Evolutionary conservation across 768 basidiomycete genomes (phyloP).

Genomic region (Hebeloma cylindrosporum): DNA sequence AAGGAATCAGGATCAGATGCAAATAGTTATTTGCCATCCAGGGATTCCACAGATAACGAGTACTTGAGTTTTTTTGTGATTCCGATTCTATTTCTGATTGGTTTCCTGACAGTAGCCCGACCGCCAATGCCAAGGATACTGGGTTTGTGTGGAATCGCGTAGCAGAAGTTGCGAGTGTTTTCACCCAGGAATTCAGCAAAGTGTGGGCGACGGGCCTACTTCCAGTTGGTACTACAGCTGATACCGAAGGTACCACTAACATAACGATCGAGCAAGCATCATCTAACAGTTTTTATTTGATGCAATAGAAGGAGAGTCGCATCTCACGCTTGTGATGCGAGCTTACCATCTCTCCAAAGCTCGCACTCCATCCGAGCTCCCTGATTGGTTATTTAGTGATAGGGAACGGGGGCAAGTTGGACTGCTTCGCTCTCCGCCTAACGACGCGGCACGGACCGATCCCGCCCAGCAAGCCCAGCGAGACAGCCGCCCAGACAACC

Average conservation of each 20-base stretch:
- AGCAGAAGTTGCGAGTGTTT: conserved; percentile 48
- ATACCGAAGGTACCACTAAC: conserved; percentile 11
- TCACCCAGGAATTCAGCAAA: conserved; percentile 58
- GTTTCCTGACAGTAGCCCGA: no score
- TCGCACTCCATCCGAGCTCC: conserved; percentile 54
- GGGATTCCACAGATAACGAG: background rate
- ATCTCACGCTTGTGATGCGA: conserved; percentile 64
- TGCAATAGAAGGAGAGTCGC: conserved; percentile 54
- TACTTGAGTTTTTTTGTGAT: background rate
- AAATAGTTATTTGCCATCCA: no score
- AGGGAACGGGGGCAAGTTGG: conserved; percentile 39
- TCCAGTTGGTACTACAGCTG: conserved; percentile 46
- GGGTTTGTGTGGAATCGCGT: conserved; percentile 51
- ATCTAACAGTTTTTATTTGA: background rate
- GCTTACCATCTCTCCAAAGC: conserved; percentile 66
- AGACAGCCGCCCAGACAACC: conserved; percentile 11
- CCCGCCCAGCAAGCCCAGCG: conserved; percentile 7
- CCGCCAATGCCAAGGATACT: conserved; percentile 6
- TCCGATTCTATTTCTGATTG: background rate
- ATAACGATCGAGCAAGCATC: conserved; percentile 27
- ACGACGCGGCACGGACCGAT: conserved; percentile 10
- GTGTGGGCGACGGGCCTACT: conserved; percentile 51
- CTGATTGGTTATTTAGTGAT: conserved; percentile 65
- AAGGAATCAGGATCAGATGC: no score
- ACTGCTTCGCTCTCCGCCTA: conserved; percentile 13